Base-by-base conservation (phyloP, 2,329 filamentous ascomycete genomes). In the Colletotrichum theobromicola region DNA sequence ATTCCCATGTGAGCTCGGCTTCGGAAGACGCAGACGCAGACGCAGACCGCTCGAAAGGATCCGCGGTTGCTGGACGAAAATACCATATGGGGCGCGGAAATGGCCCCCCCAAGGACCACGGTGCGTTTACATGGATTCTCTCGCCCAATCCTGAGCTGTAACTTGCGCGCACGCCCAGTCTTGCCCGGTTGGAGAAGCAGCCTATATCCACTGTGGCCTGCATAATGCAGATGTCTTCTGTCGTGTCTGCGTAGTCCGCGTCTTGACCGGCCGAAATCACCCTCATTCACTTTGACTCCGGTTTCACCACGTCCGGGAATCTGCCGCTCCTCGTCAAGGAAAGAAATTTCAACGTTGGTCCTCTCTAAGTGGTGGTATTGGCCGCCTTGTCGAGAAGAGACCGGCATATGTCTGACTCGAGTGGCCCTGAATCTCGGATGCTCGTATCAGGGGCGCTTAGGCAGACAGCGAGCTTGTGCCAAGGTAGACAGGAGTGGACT, bases 181-280 rank as follows among this genome's bases (percentile, higher is more conserved):
- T 35, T 37, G 7, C 57, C 61, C 63, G 18, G 34, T 63, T 58
- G 57, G 21, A 62, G 72, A 72, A 46, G 57, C 62, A 64, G 57
- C 62, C 32, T 30, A 67, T 58, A 72, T 35, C 72, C 62, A 72
- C 62, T 67, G 46, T 32, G 62, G 72, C 68, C 46, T 75, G 68
- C 72, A 75, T 67, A n/a, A 57, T 75, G 62, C 72, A 67, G 72
- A 42, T 67, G 63, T 62, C 16, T 62, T 62, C 21, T 35, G 57
- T 60, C 68, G 57, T 67, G 57, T 75, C 63, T 66, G 72, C 46
- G 21, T 67, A 18, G 7, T 58, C 6, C 58, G 55, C 67, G 24
- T 66, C 57, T 35, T 57, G 61, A 15, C 28, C 53, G 28, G 26
- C 30, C 42, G 37, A 32, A 62, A 8, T 28, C 28, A 63, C 26